Base-by-base conservation (phyloP, 2,329 filamentous ascomycete genomes). In the Cladosporium sp. region DNA sequence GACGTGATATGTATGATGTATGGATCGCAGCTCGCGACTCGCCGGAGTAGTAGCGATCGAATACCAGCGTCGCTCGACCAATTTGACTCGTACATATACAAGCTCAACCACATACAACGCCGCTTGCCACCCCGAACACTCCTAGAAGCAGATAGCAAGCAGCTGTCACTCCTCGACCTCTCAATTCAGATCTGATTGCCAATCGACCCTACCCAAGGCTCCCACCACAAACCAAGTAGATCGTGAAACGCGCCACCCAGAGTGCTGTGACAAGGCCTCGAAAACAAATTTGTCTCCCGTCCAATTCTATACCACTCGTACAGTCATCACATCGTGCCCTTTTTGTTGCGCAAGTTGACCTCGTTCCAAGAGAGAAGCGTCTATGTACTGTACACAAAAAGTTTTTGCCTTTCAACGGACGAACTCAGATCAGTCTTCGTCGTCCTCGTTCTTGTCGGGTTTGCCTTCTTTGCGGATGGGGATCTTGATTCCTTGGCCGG, bases 401-500 rank as follows among this genome's bases (percentile, higher is more conserved):
- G 15, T 15, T 40, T 14, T 40, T 9, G 11, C 14, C 0, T 15
- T 9, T 9, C 14, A 40, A 40, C 6, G 17, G 22, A 14, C 12
- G 15, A 19, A 43, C 37, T 5, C 8, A 12, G 30, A 5, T 49
- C 39, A 58, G 19, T 51, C 56, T 25, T 77, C 78, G 47, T 80
- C 76, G 19, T 76, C 73, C 50, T 75, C 74, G 38, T 76, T 76
- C 42, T 67, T 69, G 60, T 77, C 55, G 63, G 75, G 69, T 73
- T 82, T 75, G 68, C 78, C 70, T 62, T 97, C 93, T 74, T 97
- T 97, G 20, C 93, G 81, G 57, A 97, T 97, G 0, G 93, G 93
- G 22, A 97, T 97, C 75, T 97, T 97, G 75, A 96, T 96, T 22
- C 94, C 94, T 70, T 99, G 94, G 1, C 84, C 82, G 3, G 94